Percentiles rank a stretch among this genome's conserved stretches.
Conservation (phyloP, 2,329 filamentous ascomycete genomes). For the Lachnellula arida region DNA sequence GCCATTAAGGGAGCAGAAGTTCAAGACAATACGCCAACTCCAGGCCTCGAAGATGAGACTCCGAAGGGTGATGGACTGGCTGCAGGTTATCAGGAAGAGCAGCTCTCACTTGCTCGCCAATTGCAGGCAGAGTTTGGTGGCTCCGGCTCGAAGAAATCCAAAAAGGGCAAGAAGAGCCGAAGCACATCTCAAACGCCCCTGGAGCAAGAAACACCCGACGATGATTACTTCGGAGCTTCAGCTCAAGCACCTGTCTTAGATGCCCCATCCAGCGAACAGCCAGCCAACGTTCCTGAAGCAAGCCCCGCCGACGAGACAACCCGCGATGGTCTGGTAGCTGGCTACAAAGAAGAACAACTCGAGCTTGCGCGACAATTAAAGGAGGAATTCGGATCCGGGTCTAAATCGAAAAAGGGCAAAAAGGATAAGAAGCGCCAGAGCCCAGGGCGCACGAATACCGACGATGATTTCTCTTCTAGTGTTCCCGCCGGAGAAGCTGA, state of each 20-base stretch:
- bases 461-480: constrained; percentile 16
- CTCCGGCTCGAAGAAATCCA: constrained; percentile 34
- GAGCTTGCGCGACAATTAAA: constrained; percentile 26
- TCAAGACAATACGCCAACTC: not conserved
- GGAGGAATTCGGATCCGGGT: constrained; percentile 26
- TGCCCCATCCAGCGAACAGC: constrained; percentile 1
- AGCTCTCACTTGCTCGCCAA: constrained; percentile 27
- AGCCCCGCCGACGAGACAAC: not conserved
- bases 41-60: not conserved
- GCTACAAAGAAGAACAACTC: constrained; percentile 26
- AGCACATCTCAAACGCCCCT: constrained; percentile 24
- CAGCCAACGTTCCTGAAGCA: constrained; percentile 5
- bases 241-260: constrained; percentile 8
- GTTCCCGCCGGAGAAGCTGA: constrained; percentile 6
- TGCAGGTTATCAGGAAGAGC: constrained; percentile 25
- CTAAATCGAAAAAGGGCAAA: constrained; percentile 38
- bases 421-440: constrained; percentile 30
- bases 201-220: constrained; percentile 8
- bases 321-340: constrained; percentile 17
- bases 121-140: constrained; percentile 24
- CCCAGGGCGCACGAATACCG: constrained; percentile 13
- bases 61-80: constrained; percentile 17
- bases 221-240: constrained; percentile 18
- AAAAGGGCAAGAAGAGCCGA: constrained; percentile 34
- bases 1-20: not conserved